Conservation (phyloP, 768 basidiomycete species). For the Xerocomellus intermedius region DNA sequence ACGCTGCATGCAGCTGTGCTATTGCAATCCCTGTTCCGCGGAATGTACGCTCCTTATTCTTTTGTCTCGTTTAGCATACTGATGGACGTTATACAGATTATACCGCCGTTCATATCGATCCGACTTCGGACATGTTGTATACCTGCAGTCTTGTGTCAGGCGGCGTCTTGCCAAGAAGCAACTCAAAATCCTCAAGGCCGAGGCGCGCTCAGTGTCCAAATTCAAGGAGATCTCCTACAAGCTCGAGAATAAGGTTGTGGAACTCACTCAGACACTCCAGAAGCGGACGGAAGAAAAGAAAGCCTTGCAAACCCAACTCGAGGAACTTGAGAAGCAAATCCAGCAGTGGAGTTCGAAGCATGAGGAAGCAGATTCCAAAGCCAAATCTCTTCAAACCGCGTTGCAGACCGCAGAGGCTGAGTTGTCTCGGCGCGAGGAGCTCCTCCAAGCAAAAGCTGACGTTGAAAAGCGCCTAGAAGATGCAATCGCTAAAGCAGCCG, state of each 20-base stretch:
- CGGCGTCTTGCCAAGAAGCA: slow-evolving; percentile 85
- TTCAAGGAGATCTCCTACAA: slow-evolving; percentile 99
- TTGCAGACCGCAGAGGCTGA: slow-evolving; percentile 72
- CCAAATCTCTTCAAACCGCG: slow-evolving; percentile 68
- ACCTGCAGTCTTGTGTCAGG: slow-evolving; percentile 89
- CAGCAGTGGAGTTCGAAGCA: slow-evolving; percentile 82
- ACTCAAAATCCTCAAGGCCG: slow-evolving; percentile 77
- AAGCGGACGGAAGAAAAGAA: slow-evolving; percentile 90
- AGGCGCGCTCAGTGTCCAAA: slow-evolving; percentile 95
- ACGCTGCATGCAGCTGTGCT: slow-evolving; percentile 60
- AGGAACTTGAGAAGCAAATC: slow-evolving; percentile 81
- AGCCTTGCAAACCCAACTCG: slow-evolving; percentile 71
- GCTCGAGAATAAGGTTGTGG: slow-evolving; percentile 98
- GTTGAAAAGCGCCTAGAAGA: slow-evolving; percentile 82
- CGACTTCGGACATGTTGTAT: slow-evolving; percentile 73
- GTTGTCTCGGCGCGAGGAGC: slow-evolving; percentile 65
- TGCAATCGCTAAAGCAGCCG: slow-evolving; percentile 62
- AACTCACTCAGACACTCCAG: slow-evolving; percentile 93
- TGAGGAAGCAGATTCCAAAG: slow-evolving; percentile 78
- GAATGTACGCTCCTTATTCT: slow-evolving; percentile 62
- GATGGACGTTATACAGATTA: slow-evolving; percentile 40
- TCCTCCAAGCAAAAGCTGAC: slow-evolving; percentile 72
- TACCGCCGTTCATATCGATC: slow-evolving; percentile 51
- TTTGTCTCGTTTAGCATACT: not conserved
- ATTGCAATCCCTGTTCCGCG: slow-evolving; percentile 84